Conservation (phyloP, 2,329 filamentous ascomycete species). For the Beauveria caledonica region DNA sequence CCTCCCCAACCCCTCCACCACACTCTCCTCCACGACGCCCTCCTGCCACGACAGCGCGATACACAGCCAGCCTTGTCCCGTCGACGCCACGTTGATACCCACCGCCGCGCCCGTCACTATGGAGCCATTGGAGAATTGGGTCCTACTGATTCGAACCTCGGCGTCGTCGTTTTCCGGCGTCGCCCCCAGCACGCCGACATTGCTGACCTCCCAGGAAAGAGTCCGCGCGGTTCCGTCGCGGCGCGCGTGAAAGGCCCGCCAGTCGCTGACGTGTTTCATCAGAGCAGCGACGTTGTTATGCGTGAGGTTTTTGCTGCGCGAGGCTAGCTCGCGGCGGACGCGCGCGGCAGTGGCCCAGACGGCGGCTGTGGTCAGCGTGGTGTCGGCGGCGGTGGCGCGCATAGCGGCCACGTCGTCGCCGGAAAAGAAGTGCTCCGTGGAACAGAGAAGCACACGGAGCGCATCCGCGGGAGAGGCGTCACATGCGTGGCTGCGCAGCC, state of each 20-base stretch:
- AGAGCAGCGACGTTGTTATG: slow-evolving; percentile 36
- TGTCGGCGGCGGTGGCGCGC: slow-evolving; percentile 11
- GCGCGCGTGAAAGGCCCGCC: slow-evolving; percentile 29
- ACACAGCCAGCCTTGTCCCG: slow-evolving; percentile 31
- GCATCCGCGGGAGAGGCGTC: slow-evolving; percentile 11
- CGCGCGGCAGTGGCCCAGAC: slow-evolving; percentile 36
- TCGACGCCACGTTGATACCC: slow-evolving; percentile 38
- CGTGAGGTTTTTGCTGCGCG: slow-evolving; percentile 27
- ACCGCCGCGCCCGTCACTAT: slow-evolving; percentile 35
- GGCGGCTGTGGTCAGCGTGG: slow-evolving; percentile 15
- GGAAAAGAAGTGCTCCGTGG: slow-evolving; percentile 24
- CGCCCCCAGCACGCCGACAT: slow-evolving; percentile 35
- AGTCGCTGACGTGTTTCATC: slow-evolving; percentile 35
- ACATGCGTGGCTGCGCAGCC: slow-evolving; percentile 32
- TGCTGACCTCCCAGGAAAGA: slow-evolving; percentile 44
- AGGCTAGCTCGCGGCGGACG: slow-evolving; percentile 27
- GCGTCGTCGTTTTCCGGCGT: neutral
- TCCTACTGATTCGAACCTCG: slow-evolving; percentile 26
- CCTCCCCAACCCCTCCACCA: slow-evolving; percentile 28
- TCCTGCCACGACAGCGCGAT: slow-evolving; percentile 42
- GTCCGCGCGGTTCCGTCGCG: slow-evolving; percentile 35
- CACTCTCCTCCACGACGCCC: slow-evolving; percentile 28
- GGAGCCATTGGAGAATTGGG: slow-evolving; percentile 42
- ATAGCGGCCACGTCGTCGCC: slow-evolving; percentile 11
- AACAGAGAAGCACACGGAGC: slow-evolving; percentile 34